Evolutionary conservation across 495 filamentous ascomycete species (phyloP).

Genomic region (Lepidopterella palustris): DNA sequence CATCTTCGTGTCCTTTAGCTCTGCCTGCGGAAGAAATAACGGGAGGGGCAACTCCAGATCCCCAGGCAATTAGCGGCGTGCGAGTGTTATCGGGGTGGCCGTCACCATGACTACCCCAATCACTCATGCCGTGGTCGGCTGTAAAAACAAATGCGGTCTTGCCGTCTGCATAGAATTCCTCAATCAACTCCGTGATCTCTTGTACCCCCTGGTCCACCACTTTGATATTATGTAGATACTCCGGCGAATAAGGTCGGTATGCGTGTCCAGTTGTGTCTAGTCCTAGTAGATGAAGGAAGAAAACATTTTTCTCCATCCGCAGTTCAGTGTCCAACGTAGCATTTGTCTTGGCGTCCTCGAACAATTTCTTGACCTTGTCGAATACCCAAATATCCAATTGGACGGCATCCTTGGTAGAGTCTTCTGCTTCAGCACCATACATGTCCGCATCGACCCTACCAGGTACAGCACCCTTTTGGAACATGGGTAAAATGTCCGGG

Average conservation of each 20-base stretch:
- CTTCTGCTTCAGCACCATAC: constrained; percentile 80
- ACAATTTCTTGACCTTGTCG: constrained; percentile 81
- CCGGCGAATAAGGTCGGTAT: constrained; percentile 85
- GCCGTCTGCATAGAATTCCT: constrained; percentile 86
- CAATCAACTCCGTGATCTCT: constrained; percentile 72
- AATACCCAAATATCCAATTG: constrained; percentile 93
- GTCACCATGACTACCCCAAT: constrained; percentile 96
- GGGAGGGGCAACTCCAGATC: constrained; percentile 81
- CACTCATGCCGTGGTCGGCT: constrained; percentile 97
- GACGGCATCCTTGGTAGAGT: constrained; percentile 76
- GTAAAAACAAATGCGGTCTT: constrained; percentile 96
- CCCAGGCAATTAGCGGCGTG: constrained; percentile 91
- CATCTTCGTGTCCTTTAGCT: constrained; percentile 79
- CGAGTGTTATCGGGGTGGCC: constrained; percentile 97
- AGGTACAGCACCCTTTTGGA: constrained; percentile 84
- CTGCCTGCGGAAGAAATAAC: constrained; percentile 45
- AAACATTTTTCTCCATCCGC: constrained; percentile 79
- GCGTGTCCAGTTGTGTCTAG: constrained; percentile 88
- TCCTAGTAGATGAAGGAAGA: constrained; percentile 95
- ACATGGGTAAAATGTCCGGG: constrained; percentile 97
- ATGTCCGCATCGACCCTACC: constrained; percentile 76
- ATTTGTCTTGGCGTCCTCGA: constrained; percentile 70
- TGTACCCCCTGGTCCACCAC: constrained; percentile 84
- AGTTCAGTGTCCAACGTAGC: constrained; percentile 67
- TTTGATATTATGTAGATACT: constrained; percentile 93